Percentiles rank a stretch among this genome's conserved stretches.
These are phyloP conservation scores for Pyrenochaeta sp. DNA, from an alignment of 2,329 filamentous ascomycete genomes.

Conservation along the genomic window DNA sequence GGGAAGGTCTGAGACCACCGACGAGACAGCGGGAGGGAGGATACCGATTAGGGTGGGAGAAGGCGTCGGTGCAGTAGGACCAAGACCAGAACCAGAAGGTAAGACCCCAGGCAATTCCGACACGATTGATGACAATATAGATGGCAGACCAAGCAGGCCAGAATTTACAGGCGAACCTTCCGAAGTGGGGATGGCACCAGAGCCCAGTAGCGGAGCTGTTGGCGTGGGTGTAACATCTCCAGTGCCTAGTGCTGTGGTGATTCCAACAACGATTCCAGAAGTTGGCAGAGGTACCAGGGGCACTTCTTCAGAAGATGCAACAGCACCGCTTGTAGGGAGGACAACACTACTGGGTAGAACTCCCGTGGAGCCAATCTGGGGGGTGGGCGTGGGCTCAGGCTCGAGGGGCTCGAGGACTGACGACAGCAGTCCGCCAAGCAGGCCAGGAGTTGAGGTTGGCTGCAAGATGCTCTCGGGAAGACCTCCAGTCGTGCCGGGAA, in stretches of 20 bases:
- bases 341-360: conserved; percentile 30
- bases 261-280: conserved; percentile 45
- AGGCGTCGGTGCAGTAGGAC: conserved; percentile 24
- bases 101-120: conserved; percentile 31
- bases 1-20: conserved; percentile 24
- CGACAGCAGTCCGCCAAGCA: conserved; percentile 21
- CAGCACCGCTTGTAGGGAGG: conserved; percentile 26
- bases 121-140: conserved; percentile 26
- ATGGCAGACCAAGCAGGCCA: conserved; percentile 17
- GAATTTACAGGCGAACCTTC: conserved; percentile 23
- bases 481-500: conserved; percentile 31
- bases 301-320: conserved; percentile 3
- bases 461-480: conserved; percentile 17
- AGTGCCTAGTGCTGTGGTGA: conserved; percentile 46
- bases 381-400: conserved; percentile 19
- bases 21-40: conserved; percentile 23
- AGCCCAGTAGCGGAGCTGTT: conserved; percentile 17
- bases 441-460: conserved; percentile 17
- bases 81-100: conserved; percentile 23
- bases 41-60: conserved; percentile 22
- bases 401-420: conserved; percentile 19
- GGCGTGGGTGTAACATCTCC: conserved; percentile 17
- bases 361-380: conserved; percentile 32
- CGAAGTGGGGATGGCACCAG: conserved; percentile 32
- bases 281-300: conserved; percentile 17